Evolutionary conservation across 352 stramenopile genomes (phyloP).

Genomic region (Phytopythium cucurbitacearum): DNA sequence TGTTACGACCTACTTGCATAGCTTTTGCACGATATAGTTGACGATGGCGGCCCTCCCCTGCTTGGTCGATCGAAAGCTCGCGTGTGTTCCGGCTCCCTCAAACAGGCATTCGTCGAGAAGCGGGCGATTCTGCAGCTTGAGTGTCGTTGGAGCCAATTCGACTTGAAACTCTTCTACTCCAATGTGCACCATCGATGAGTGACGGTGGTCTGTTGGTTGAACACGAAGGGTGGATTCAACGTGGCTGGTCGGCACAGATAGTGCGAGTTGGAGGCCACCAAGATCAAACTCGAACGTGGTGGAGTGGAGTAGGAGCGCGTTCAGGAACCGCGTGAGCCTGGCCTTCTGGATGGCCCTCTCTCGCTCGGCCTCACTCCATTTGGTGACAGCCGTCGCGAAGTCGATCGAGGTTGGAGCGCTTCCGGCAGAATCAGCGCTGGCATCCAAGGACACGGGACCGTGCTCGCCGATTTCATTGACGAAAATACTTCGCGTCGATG

Average conservation of each 20-base stretch:
- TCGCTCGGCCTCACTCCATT: constrained; percentile 14
- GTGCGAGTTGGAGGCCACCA: constrained; percentile 34
- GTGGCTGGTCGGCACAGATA: constrained; percentile 41
- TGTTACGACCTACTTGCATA: constrained; percentile 10
- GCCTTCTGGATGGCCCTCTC: constrained; percentile 16
- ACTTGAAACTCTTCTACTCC: constrained; percentile 4
- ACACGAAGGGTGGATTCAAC: constrained; percentile 17
- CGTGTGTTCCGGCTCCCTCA: constrained; percentile 28
- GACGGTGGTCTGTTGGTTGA: neutral
- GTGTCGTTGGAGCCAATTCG: constrained; percentile 11
- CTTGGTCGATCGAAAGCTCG: constrained; percentile 55
- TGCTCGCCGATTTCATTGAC: no score
- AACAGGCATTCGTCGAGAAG: constrained; percentile 52
- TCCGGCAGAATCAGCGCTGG: constrained; percentile 2
- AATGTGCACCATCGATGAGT: constrained; percentile 1
- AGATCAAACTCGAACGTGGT: constrained; percentile 49
- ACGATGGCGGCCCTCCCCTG: constrained; percentile 51
- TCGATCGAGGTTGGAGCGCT: constrained; percentile 1
- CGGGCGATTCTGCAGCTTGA: constrained; percentile 45
- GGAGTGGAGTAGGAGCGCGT: constrained; percentile 45
- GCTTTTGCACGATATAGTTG: constrained; percentile 36
- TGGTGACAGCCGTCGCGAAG: constrained; percentile 5
- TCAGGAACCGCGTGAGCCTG: constrained; percentile 41
- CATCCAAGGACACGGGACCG: no score
- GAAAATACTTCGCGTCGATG: neutral